Evolutionary conservation across 225 moss, liverwort and hornwort genomes (phyloP).

Genomic region (Bryoerythrophyllum caledonicum): DNA sequence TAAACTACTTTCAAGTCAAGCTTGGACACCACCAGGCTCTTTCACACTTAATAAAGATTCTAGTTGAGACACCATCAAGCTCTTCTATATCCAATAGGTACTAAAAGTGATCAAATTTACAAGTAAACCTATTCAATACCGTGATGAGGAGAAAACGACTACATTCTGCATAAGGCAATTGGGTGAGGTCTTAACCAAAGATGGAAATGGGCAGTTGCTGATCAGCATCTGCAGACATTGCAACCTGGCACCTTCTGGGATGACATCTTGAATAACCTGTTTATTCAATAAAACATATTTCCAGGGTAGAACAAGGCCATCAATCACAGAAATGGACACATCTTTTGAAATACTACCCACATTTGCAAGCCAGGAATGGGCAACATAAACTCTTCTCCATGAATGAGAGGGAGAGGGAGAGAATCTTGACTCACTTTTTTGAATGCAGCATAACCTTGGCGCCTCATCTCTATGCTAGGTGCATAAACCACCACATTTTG

Average conservation of each 20-base stretch:
- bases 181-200: constrained; percentile 40
- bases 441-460: constrained; percentile 54
- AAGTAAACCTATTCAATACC: no score
- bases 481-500: constrained; percentile 62
- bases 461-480: constrained; percentile 47
- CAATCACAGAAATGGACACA: not conserved
- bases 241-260: constrained; percentile 38
- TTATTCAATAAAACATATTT: constrained; percentile 4
- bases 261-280: constrained; percentile 36
- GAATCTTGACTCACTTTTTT: constrained; percentile 51
- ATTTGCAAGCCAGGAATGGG: not conserved
- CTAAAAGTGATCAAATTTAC: no score
- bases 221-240: constrained; percentile 46
- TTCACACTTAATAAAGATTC: no score
- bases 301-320: constrained; percentile 1
- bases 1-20: no score
- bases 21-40: no score
- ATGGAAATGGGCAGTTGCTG: constrained; percentile 34
- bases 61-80: no score
- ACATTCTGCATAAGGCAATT: not conserved
- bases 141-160: not conserved
- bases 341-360: not conserved
- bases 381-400: not conserved
- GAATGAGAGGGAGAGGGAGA: not conserved
- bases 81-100: no score